Percentiles rank a stretch among this genome's conserved stretches.
These are phyloP conservation scores for Primulina eburnea DNA, from an alignment of 257 asterid genomes.

Conservation along the genomic window DNA sequence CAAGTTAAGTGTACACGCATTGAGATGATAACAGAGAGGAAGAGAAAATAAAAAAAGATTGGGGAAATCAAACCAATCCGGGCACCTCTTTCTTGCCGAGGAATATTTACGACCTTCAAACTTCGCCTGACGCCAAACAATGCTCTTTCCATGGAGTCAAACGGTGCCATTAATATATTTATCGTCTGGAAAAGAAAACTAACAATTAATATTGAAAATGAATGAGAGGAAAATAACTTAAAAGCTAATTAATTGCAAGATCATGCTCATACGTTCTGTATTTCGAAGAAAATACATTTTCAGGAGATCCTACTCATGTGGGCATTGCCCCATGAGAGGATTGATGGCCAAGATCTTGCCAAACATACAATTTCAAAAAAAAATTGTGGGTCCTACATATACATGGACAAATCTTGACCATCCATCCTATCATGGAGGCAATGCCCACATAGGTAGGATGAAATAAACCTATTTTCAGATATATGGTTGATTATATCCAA, in stretches of 20 bases:
- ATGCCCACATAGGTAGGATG: no score
- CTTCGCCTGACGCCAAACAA: background rate
- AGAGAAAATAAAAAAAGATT: background rate
- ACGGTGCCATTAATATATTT: background rate
- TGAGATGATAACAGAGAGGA: background rate
- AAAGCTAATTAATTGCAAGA: background rate
- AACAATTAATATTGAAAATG: background rate
- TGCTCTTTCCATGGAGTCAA: background rate
- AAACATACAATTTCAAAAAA: no score
- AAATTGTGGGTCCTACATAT: no score
- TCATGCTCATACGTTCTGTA: background rate
- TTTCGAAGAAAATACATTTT: no score
- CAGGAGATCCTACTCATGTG: no score
- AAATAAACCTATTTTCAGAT: no score
- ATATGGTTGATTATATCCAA: no score
- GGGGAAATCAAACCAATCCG: background rate
- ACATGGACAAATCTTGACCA: no score
- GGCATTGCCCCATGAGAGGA: no score
- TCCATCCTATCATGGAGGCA: no score
- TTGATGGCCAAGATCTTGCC: no score
- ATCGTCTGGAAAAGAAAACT: background rate
- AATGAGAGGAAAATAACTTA: background rate
- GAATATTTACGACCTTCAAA: background rate
- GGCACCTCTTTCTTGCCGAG: background rate
- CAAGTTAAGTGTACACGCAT: background rate